Conservation (phyloP, 495 filamentous ascomycete genomes). For the Aspergillus carlsbadensis region DNA sequence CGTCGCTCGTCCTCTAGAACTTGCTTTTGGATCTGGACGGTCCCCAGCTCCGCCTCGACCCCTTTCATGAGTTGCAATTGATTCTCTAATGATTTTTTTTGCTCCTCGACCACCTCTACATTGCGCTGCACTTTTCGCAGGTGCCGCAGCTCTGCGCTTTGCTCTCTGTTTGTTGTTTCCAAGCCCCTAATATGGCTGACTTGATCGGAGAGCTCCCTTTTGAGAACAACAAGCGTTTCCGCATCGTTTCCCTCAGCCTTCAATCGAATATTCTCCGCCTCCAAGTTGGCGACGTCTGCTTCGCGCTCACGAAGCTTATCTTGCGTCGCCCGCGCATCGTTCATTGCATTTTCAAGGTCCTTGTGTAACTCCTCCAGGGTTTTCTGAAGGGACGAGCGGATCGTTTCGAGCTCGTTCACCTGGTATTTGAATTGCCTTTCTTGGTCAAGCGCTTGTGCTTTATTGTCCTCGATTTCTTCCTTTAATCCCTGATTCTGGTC, state of each 20-base stretch:
- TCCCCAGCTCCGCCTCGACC: slow-evolving; percentile 70
- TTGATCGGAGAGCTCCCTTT: slow-evolving; percentile 84
- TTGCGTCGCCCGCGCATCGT: slow-evolving; percentile 62
- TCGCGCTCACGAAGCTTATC: slow-evolving; percentile 67
- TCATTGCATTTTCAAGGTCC: slow-evolving; percentile 65
- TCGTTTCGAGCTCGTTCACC: slow-evolving; percentile 66
- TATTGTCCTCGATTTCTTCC: slow-evolving; percentile 77
- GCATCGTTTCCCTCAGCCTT: slow-evolving; percentile 84
- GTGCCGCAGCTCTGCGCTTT: slow-evolving; percentile 74
- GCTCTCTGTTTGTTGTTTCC: slow-evolving; percentile 77
- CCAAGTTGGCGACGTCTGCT: slow-evolving; percentile 64
- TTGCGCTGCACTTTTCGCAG: slow-evolving; percentile 76
- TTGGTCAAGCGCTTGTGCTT: slow-evolving; percentile 66
- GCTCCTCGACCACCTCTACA: slow-evolving; percentile 92
- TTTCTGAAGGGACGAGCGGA: slow-evolving; percentile 64
- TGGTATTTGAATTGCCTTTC: slow-evolving; percentile 70
- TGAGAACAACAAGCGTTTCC: slow-evolving; percentile 77
- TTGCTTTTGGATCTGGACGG: slow-evolving; percentile 77
- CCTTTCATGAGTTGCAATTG: slow-evolving; percentile 73
- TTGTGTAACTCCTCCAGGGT: slow-evolving; percentile 68
- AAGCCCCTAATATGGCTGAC: slow-evolving; percentile 83
- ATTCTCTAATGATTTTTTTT: slow-evolving; percentile 81
- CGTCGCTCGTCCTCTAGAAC: slow-evolving; percentile 83
- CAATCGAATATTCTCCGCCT: slow-evolving; percentile 76
- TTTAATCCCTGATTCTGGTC: slow-evolving; percentile 69